phyloP scores from a whole-genome alignment of 2,329 filamentous ascomycete genomes.

The Alternaria tenuissima region DNA sequence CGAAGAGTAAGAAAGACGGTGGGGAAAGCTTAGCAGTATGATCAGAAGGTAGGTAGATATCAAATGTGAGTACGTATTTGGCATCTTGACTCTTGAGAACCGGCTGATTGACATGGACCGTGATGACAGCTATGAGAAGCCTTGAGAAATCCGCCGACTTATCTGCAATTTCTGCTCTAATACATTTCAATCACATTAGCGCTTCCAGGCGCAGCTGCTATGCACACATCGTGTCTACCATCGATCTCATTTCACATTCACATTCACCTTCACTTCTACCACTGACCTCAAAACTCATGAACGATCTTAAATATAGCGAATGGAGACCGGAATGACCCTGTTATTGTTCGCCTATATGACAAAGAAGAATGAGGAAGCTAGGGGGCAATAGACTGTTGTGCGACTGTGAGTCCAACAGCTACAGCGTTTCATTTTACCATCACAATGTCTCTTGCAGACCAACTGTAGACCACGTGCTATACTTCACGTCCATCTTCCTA shows the following conservation, averaged over 20 bases:
- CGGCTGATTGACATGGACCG: neutral
- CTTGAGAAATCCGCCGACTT: neutral
- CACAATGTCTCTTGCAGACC: neutral
- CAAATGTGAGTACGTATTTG: neutral
- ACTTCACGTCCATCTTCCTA: neutral
- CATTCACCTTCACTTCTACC: neutral
- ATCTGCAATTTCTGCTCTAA: neutral
- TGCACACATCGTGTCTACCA: neutral
- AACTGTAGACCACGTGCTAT: neutral
- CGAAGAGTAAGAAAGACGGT: conserved; percentile 47
- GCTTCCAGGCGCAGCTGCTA: neutral
- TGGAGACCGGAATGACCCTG: neutral
- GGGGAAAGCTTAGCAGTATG: conserved; percentile 24
- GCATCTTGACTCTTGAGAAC: neutral
- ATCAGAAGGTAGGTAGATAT: neutral
- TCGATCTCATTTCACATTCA: neutral
- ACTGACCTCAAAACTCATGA: neutral
- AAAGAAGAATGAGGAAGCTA: neutral
- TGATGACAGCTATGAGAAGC: neutral
- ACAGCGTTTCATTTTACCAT: neutral
- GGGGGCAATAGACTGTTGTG: neutral
- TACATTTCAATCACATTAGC: neutral
- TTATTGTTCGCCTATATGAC: conserved; percentile 14
- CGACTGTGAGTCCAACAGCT: neutral
- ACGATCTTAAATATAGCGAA: neutral